Evolutionary conservation across 148 eudicot genomes (phyloP).

Genomic region (Rhododendron griersonianum): DNA sequence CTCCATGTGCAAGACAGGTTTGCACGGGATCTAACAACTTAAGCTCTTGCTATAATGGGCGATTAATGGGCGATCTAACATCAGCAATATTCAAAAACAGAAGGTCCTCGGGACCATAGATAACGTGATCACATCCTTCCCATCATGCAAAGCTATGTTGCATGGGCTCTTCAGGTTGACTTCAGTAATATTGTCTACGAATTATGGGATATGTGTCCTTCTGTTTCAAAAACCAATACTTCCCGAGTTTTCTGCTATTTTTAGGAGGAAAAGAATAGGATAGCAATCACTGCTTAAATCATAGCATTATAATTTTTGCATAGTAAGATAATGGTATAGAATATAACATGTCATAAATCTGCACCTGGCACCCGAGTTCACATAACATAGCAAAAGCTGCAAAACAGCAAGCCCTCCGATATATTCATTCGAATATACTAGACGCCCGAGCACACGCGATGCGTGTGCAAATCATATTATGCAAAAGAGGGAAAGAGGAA

Average conservation of each 20-base stretch:
- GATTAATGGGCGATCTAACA: background rate
- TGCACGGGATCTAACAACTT: background rate
- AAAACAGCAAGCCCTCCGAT: no score
- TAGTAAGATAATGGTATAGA: no score
- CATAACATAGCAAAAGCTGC: no score
- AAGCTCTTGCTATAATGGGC: background rate
- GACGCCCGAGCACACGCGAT: no score
- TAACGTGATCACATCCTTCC: background rate
- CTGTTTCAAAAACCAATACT: background rate
- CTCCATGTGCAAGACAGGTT: background rate
- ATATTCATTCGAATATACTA: background rate
- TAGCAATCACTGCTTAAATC: background rate
- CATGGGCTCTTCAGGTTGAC: background rate
- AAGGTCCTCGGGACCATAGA: background rate
- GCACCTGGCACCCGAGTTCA: background rate
- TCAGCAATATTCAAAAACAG: background rate
- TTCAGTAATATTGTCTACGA: background rate
- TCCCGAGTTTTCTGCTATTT: background rate
- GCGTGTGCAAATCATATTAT: no score
- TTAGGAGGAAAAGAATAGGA: background rate
- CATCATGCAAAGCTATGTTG: background rate
- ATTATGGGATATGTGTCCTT: background rate
- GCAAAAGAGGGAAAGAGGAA: no score
- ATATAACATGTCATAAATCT: background rate
- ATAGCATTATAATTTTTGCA: background rate